Conservation (phyloP, 768 basidiomycete genomes). For the Naganishia vaughanmartiniae region DNA sequence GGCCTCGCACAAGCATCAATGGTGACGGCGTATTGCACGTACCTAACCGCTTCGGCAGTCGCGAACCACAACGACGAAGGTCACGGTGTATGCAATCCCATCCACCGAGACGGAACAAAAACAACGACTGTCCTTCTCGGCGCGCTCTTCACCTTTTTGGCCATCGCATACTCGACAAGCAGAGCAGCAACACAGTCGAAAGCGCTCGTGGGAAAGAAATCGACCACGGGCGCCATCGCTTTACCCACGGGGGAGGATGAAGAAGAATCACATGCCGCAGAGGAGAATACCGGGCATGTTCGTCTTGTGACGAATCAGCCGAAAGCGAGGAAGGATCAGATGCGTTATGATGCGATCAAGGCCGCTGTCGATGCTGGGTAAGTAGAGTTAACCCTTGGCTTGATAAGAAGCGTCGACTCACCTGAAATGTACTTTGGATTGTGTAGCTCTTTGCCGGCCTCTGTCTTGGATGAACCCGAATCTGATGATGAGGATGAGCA, state of each 20-base stretch:
- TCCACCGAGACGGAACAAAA: constrained; percentile 66
- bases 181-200: constrained; percentile 93
- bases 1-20: constrained; percentile 93
- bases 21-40: constrained; percentile 97
- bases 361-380: constrained; percentile 96
- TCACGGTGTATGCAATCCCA: constrained; percentile 72
- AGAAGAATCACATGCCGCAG: constrained; percentile 59
- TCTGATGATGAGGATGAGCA: constrained; percentile 60
- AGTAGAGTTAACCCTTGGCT: constrained; percentile 34
- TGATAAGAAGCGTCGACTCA: neutral
- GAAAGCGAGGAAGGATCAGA: constrained; percentile 69
- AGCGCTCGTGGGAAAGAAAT: constrained; percentile 75
- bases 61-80: constrained; percentile 77
- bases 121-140: constrained; percentile 86
- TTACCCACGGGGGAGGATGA: constrained; percentile 63
- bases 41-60: constrained; percentile 88
- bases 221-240: constrained; percentile 59
- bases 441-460: constrained; percentile 81
- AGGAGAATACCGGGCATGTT: constrained; percentile 37
- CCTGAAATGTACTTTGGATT: neutral
- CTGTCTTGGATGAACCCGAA: constrained; percentile 77
- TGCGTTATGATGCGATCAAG: constrained; percentile 86
- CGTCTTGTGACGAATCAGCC: constrained; percentile 76
- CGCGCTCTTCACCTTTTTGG: constrained; percentile 92
- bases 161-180: constrained; percentile 95